These are phyloP conservation scores for Chytriomyces confervae DNA, from an alignment of 192 early-diverging fungal genomes.

Conservation along the genomic window DNA sequence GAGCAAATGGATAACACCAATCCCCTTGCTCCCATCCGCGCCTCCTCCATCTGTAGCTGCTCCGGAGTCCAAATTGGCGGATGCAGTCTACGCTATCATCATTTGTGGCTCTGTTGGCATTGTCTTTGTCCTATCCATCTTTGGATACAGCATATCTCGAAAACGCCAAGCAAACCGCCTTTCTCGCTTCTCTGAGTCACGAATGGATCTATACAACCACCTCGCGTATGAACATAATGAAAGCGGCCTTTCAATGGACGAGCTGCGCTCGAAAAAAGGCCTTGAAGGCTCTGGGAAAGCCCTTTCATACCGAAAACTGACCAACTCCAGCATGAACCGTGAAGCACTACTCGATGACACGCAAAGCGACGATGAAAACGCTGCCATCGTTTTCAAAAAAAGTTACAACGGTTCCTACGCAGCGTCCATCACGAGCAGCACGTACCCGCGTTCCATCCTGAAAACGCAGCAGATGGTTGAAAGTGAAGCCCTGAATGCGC, in stretches of 20 bases:
- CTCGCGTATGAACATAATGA: too few relatives aligned
- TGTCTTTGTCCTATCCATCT: background rate
- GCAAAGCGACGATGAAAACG: background rate
- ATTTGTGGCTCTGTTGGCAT: background rate
- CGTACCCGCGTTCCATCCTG: background rate
- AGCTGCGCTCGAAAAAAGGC: background rate
- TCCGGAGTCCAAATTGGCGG: background rate
- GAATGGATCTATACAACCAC: too few relatives aligned
- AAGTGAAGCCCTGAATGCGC: conserved; percentile 9
- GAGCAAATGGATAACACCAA: background rate
- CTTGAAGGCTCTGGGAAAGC: background rate
- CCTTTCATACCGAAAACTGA: background rate
- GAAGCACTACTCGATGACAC: background rate
- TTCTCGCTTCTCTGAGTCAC: too few relatives aligned
- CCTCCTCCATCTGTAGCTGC: background rate
- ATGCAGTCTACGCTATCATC: background rate
- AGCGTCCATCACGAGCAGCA: background rate
- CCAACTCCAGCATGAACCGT: background rate
- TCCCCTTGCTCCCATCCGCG: background rate
- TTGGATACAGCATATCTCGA: background rate
- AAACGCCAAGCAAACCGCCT: background rate
- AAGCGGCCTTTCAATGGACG: background rate
- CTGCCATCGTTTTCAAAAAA: background rate
- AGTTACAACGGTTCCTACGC: background rate
- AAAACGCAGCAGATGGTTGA: conserved; percentile 4